A percentile compares a stretch with the other conserved stretches of the same genome.
Conservation (phyloP, 768 basidiomycete genomes). For the Xanthoconium stramineum region DNA sequence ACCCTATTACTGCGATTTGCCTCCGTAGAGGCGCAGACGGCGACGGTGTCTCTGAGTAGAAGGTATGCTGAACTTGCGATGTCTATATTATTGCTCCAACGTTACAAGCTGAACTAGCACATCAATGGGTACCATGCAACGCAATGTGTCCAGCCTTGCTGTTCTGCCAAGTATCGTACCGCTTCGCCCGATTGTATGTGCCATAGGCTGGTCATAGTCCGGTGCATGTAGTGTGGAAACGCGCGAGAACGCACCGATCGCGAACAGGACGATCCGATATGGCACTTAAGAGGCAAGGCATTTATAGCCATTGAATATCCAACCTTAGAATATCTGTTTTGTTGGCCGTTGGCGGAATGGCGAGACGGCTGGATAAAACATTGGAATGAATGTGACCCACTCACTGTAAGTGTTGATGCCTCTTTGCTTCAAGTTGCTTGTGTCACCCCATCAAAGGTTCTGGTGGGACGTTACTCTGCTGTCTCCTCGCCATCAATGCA, state of each 20-base stretch:
- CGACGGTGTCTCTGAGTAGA: background rate
- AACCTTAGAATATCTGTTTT: constrained; percentile 65
- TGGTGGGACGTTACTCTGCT: constrained; percentile 30
- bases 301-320: constrained; percentile 84
- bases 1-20: no score
- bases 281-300: constrained; percentile 70
- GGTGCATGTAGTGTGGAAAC: background rate
- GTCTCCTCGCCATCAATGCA: background rate
- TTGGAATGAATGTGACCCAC: background rate
- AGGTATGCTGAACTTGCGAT: background rate
- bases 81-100: constrained; percentile 17
- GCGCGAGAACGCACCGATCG: constrained; percentile 54
- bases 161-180: constrained; percentile 61
- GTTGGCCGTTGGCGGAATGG: constrained; percentile 76
- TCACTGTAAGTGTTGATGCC: constrained; percentile 79
- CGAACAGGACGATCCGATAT: constrained; percentile 79
- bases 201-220: constrained; percentile 55
- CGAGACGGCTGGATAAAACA: constrained; percentile 61
- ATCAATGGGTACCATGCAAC: constrained; percentile 28
- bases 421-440: constrained; percentile 63
- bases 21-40: background rate
- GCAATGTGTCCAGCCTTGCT: constrained; percentile 82
- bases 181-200: constrained; percentile 77
- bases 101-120: constrained; percentile 13
- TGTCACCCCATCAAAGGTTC: constrained; percentile 92